Evolutionary conservation across 805 yeast genomes (phyloP), one percentile per base, ranked within the genome.

Genomic region (Starmera amethionina): DNA sequence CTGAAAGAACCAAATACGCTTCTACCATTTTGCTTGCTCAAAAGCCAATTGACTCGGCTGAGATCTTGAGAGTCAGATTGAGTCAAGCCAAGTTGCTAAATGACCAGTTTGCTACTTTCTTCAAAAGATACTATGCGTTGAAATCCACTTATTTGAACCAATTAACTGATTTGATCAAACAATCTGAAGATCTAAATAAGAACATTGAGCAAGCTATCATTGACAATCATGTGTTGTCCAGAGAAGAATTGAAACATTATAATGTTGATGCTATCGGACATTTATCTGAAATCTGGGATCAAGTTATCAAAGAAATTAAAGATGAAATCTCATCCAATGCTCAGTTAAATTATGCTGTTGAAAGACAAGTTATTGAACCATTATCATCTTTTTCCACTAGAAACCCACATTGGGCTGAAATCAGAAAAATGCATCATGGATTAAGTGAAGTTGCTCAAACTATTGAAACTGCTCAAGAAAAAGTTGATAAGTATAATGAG

Each of bases 61-160:
- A 75, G 50, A 65, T 75, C 29, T 65, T 82, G 27, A 64, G 77
- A 38, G 68, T 78, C 39, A 71, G 88, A 45, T 63, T 75, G 32
- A 61, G 69, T 30, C 75, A 72, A 48, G 75, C 79, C 36, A 71
- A 72, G 49, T 51, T 67, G 35, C 61, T 78, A 38, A 81, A 81
- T 51, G 73, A 72, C 42, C 79, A 75, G 38, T 67, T 84, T 46
- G 77, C 83, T 32, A 68, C 66, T 34, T 73, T 85, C 69, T 66
- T 83, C 41, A 69, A 73, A 32, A 77, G 72, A 27, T 55, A 55
- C 42, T 46, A 55, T 32, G 37, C 43, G 14, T 50, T 55, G 35
- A 54, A 54, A 40, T 42, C 53, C 1, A 40, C 41, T 16, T 54
- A 55, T 37, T 39, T 52, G 8, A 37, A 38, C 19, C 50, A 54